Evolutionary conservation across 495 filamentous ascomycete species (phyloP), one percentile per base, ranked within the genome.

Genomic region (Paragyromitra xinjiangensis): DNA sequence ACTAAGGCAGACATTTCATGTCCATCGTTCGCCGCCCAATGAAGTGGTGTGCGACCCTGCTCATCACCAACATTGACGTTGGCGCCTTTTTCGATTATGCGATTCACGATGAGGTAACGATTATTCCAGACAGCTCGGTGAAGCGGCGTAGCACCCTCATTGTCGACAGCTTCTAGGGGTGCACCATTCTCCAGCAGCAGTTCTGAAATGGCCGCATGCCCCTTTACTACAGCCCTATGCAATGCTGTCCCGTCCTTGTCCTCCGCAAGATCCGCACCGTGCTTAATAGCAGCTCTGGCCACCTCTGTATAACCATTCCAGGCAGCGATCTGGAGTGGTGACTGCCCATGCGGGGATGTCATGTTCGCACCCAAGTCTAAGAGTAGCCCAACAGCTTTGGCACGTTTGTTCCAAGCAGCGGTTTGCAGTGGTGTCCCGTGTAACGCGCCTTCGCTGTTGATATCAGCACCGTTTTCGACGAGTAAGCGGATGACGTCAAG

Each of bases 401-500:
- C 42, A 19, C 19, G 26, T 40, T 12, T 67, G 34, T 53, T 24
- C 45, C 9, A 67, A 39, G 64, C 45, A 37, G 45, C 48, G 3
- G 45, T 40, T 11, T 67, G 64, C 11, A 67, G 26, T 6, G 64
- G 64, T 22, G 64, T 67, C 11, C 45, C 45, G 12, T 24, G n/a
- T 37, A 53, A 53, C 34, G 8, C 29, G 39, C 29, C 44, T 19
- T 16, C 29, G 8, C 64, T 67, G 45, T 72, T 40, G 64, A 72
- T 70, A 48, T 72, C 63, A 22, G 69, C 40, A 51, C 69, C 63
- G 40, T 24, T 72, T 22, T 22, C 69, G 19, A 70, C 40, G 1
- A 72, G 65, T 8, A 72, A 9, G 29, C 69, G 42, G 19, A 72
- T 65, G 22, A 65, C n/a, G 6, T 70, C 37, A 26, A 67, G 69